Percentiles rank a stretch among this genome's conserved stretches.
These are phyloP conservation scores for Fusarium napiforme DNA, from an alignment of 2,329 filamentous ascomycete species.

Conservation along the genomic window DNA sequence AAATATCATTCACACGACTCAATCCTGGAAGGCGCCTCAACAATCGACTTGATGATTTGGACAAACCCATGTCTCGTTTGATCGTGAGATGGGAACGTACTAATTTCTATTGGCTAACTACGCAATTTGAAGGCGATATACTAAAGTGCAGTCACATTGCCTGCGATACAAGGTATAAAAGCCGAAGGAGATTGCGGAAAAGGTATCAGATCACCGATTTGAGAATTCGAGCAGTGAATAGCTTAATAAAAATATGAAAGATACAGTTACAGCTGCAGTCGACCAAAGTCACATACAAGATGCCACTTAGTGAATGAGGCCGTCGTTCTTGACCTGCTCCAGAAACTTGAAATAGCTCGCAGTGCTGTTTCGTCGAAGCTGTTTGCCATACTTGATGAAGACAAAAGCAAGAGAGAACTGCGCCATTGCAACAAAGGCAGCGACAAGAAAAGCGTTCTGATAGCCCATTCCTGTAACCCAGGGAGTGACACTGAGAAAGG, in stretches of 20 bases:
- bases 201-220: neutral
- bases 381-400: neutral
- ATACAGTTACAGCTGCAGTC: rapidly evolving
- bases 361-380: neutral
- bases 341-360: neutral
- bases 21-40: rapidly evolving
- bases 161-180: neutral
- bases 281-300: rapidly evolving
- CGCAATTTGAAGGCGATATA: neutral
- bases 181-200: rapidly evolving
- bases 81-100: neutral
- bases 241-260: rapidly evolving
- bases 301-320: neutral
- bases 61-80: rapidly evolving
- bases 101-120: neutral
- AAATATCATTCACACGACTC: neutral
- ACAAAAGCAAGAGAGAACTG: neutral
- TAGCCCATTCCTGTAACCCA: neutral
- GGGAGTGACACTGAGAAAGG: neutral
- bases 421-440: neutral
- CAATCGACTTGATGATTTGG: neutral
- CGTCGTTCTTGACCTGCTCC: neutral
- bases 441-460: neutral
- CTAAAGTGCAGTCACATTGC: too few species aligned
- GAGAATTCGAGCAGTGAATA: rapidly evolving